These are phyloP conservation scores for Suillus lakei DNA, from an alignment of 768 basidiomycete genomes.

Conservation along the genomic window DNA sequence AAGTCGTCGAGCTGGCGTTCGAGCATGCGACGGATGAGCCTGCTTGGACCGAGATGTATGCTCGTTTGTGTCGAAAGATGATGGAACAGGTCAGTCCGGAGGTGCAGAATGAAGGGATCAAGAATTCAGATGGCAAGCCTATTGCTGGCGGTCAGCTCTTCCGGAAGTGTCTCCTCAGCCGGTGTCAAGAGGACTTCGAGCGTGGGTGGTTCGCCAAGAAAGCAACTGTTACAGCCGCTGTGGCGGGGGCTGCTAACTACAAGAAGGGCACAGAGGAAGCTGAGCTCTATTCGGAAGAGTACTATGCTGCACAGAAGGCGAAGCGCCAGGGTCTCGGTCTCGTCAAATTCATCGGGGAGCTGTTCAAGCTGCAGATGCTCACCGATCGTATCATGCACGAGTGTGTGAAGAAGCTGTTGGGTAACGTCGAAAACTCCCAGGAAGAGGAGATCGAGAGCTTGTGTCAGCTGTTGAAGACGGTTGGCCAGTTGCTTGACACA, in stretches of 20 bases:
- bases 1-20: conserved; percentile 95
- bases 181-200: conserved; percentile 50
- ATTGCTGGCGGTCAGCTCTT: conserved; percentile 93
- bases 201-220: conserved; percentile 93
- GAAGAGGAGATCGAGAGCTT: conserved; percentile 98
- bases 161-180: conserved; percentile 94
- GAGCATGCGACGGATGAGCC: conserved; percentile 98
- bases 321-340: conserved; percentile 97
- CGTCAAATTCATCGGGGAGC: conserved; percentile 97
- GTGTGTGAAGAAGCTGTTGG: conserved; percentile 94
- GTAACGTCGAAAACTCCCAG: conserved; percentile 93
- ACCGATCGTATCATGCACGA: conserved; percentile 98
- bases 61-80: conserved; percentile 92
- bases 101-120: conserved; percentile 88
- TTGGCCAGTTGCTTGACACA: conserved; percentile 85
- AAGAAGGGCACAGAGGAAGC: conserved; percentile 57
- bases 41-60: conserved; percentile 97
- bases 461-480: conserved; percentile 90
- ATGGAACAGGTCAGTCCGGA: conserved; percentile 90
- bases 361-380: conserved; percentile 98
- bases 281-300: conserved; percentile 92
- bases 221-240: conserved; percentile 82
- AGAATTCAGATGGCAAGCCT: conserved; percentile 78
- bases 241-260: conserved; percentile 82
- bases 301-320: conserved; percentile 95